Conservation (phyloP, 257 asterid genomes). For the Paulownia fortunei region DNA sequence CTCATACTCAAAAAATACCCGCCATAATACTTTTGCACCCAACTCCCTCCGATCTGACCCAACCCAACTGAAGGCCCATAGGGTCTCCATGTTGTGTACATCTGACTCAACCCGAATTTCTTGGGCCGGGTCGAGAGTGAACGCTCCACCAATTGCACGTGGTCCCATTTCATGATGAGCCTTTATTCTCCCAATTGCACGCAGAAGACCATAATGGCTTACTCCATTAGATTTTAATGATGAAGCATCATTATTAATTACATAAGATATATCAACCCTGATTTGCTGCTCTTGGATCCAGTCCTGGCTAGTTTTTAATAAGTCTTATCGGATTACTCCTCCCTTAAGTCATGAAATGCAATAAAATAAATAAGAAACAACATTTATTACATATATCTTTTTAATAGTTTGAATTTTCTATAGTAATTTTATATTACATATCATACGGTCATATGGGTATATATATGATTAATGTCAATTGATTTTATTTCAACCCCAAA, state of each 20-base stretch:
- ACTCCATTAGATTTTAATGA: background rate
- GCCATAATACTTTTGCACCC: too few relatives aligned
- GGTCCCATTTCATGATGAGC: constrained; percentile 9
- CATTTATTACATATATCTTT: too few relatives aligned
- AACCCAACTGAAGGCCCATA: too few relatives aligned
- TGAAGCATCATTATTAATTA: constrained; percentile 13
- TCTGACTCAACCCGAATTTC: background rate
- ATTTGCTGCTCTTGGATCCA: too few relatives aligned
- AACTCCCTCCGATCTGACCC: too few relatives aligned
- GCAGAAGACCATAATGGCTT: background rate
- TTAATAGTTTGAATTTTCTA: too few relatives aligned
- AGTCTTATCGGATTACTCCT: background rate
- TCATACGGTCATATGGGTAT: too few relatives aligned
- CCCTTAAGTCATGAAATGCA: background rate
- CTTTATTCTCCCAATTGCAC: background rate
- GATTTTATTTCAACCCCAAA: too few relatives aligned
- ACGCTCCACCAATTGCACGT: too few relatives aligned
- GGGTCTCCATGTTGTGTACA: background rate
- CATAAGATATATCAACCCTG: background rate
- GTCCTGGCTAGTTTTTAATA: background rate
- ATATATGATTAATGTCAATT: too few relatives aligned
- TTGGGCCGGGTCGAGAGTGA: background rate
- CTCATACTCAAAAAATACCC: too few relatives aligned
- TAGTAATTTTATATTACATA: too few relatives aligned
- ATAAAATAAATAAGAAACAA: background rate